Evolutionary conservation across 2,329 filamentous ascomycete species (phyloP).

Genomic region (Lecanosticta acicola): DNA sequence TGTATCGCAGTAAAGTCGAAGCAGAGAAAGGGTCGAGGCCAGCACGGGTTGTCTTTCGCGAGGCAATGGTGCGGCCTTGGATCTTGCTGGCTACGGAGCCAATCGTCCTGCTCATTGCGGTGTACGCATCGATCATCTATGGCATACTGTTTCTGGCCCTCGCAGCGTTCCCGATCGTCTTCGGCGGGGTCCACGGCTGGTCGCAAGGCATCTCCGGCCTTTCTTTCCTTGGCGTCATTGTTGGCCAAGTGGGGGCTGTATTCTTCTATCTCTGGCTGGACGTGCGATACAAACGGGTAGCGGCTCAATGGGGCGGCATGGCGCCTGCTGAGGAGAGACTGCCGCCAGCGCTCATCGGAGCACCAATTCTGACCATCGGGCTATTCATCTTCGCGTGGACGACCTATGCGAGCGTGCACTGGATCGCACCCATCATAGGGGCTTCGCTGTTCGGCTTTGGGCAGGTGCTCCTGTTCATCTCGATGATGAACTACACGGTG

Average conservation of each 20-base stretch:
- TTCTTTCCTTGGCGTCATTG: conserved; percentile 60
- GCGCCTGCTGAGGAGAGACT: conserved; percentile 62
- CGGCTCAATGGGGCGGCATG: conserved; percentile 44
- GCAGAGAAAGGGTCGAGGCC: conserved; percentile 30
- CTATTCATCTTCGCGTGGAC: conserved; percentile 55
- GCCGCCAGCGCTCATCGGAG: conserved; percentile 55
- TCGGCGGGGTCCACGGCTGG: conserved; percentile 55
- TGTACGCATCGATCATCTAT: conserved; percentile 59
- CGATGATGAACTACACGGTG: conserved; percentile 38
- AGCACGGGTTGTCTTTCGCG: conserved; percentile 41
- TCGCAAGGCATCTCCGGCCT: conserved; percentile 55
- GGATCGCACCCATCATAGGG: conserved; percentile 46
- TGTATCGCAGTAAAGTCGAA: conserved; percentile 46
- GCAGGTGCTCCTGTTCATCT: conserved; percentile 59
- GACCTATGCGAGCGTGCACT: conserved; percentile 50
- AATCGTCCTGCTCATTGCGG: conserved; percentile 57
- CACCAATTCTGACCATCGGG: conserved; percentile 53
- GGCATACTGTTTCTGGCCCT: conserved; percentile 46
- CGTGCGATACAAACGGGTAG: conserved; percentile 46
- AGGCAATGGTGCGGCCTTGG: conserved; percentile 59
- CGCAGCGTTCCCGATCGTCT: conserved; percentile 53
- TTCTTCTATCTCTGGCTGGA: too few species aligned
- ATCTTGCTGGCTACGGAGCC: conserved; percentile 63
- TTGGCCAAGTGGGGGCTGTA: conserved; percentile 55
- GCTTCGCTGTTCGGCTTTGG: conserved; percentile 50